phyloP scores from a whole-genome alignment of 768 basidiomycete species.

The Boletus sensibilis region DNA sequence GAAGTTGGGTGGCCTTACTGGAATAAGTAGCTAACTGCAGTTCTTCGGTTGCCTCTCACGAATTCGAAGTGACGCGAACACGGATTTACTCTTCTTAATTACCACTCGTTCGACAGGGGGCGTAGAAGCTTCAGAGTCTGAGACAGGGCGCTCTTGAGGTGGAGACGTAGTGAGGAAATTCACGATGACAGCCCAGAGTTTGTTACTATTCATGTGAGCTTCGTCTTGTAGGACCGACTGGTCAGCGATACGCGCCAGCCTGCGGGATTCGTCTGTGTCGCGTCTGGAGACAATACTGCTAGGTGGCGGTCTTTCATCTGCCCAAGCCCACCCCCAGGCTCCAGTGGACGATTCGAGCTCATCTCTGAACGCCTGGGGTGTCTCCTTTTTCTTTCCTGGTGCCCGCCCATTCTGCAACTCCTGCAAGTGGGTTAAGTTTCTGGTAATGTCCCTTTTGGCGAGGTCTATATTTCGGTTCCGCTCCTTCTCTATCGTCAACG shows the following conservation, averaged over 20 bases:
- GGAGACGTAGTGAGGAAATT: constrained; percentile 60
- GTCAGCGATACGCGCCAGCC: constrained; percentile 73
- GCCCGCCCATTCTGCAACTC: constrained; percentile 16
- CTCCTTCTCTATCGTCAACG: constrained; percentile 59
- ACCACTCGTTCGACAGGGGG: not conserved
- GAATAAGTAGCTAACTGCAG: not conserved
- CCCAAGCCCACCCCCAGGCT: constrained; percentile 85
- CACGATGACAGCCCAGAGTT: constrained; percentile 66
- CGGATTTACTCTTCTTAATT: constrained; percentile 26
- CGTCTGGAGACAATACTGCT: constrained; percentile 88
- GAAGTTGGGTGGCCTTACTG: not conserved
- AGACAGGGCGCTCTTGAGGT: constrained; percentile 39
- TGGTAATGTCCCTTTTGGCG: constrained; percentile 60
- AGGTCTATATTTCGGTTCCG: constrained; percentile 64
- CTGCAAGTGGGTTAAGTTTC: constrained; percentile 49
- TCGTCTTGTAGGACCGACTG: constrained; percentile 59
- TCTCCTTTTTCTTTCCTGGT: constrained; percentile 22
- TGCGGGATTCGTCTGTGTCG: constrained; percentile 78
- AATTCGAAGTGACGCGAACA: constrained; percentile 25
- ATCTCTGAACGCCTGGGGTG: constrained; percentile 25
- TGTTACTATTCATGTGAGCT: constrained; percentile 60
- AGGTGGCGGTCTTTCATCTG: constrained; percentile 82
- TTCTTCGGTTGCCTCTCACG: constrained; percentile 12
- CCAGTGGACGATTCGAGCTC: constrained; percentile 45
- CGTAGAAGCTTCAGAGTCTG: constrained; percentile 14